Evolutionary conservation across 768 basidiomycete species (phyloP).

Genomic region (Peribolospora kevripleyi): DNA sequence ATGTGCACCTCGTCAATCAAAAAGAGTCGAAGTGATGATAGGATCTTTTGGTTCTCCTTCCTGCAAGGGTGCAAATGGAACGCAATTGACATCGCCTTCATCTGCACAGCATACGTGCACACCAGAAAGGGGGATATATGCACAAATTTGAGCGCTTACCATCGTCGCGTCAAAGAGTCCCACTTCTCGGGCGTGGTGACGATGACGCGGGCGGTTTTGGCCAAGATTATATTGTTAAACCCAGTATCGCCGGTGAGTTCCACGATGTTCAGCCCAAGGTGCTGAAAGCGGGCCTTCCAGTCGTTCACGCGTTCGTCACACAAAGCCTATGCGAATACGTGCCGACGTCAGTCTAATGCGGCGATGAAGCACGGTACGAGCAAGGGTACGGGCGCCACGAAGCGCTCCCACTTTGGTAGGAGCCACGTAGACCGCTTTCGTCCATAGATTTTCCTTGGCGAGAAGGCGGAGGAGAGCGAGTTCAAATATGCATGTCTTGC

Average conservation of each 20-base stretch:
- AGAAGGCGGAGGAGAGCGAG: constrained; percentile 60
- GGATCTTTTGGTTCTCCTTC: constrained; percentile 33
- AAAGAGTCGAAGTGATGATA: constrained; percentile 50
- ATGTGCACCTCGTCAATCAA: constrained; percentile 51
- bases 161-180: constrained; percentile 76
- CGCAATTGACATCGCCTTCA: constrained; percentile 11
- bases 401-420: constrained; percentile 47
- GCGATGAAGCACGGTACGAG: background rate
- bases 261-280: constrained; percentile 50
- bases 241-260: constrained; percentile 78
- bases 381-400: background rate
- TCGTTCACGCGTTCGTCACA: constrained; percentile 64
- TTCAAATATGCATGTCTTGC: constrained; percentile 83
- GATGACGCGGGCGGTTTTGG: constrained; percentile 58
- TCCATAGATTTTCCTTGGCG: constrained; percentile 19
- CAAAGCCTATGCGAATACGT: constrained; percentile 35
- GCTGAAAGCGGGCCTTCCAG: constrained; percentile 58
- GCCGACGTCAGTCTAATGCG: background rate
- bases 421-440: constrained; percentile 71
- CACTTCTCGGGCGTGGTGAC: constrained; percentile 66
- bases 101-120: background rate
- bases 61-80: constrained; percentile 19
- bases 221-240: constrained; percentile 42
- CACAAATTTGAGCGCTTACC: constrained; percentile 23
- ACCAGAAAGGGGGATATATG: too few species aligned